Conservation (phyloP, 768 basidiomycete genomes). For the Panellus pusillus region DNA sequence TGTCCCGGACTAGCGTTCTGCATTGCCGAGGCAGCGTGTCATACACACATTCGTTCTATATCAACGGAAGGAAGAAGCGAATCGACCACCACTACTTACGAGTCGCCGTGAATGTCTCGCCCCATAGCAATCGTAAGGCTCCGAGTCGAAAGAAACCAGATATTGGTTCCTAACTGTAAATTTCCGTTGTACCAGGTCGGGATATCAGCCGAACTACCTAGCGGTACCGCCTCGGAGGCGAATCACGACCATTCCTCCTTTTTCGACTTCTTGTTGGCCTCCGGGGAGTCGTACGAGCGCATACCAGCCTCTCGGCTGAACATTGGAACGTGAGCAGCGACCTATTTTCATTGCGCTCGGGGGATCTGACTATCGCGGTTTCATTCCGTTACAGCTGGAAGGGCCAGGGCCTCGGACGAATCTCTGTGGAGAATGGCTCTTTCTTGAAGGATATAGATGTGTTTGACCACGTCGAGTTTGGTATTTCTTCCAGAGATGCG, state of each 20-base stretch:
- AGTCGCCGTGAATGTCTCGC: background rate
- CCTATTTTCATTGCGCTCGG: background rate
- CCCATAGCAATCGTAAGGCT: background rate
- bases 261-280: conserved; percentile 25
- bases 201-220: conserved; percentile 27
- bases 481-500: conserved; percentile 32
- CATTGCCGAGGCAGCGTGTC: too few species aligned
- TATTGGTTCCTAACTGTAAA: too few species aligned
- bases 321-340: conserved; percentile 17
- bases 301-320: conserved; percentile 27
- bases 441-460: conserved; percentile 34
- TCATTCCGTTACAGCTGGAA: conserved; percentile 15
- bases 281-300: conserved; percentile 24
- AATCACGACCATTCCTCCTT: conserved; percentile 26
- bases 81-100: too few species aligned
- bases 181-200: conserved; percentile 20
- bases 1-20: too few species aligned
- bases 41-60: too few species aligned
- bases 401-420: conserved; percentile 21
- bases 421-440: conserved; percentile 9
- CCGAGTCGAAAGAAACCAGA: background rate
- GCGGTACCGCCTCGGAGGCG: conserved; percentile 14
- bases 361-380: too few species aligned
- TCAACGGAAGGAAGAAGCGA: too few species aligned
- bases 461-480: conserved; percentile 37